phyloP scores from a whole-genome alignment of 495 filamentous ascomycete genomes.

The Podospora pseudoanserina region DNA sequence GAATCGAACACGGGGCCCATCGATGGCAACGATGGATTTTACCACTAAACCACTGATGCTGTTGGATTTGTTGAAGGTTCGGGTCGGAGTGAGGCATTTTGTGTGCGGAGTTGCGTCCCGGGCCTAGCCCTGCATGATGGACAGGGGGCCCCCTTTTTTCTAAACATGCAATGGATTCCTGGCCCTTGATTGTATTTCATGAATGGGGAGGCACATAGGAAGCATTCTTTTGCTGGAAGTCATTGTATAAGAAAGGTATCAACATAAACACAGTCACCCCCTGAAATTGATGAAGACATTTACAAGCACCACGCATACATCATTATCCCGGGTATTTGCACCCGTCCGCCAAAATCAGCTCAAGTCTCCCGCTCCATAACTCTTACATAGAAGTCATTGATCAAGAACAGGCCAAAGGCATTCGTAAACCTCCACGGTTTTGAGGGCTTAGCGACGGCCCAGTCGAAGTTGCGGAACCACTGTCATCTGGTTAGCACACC shows the following conservation, averaged over 20 bases:
- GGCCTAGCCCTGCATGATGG: background rate
- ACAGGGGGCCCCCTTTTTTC: background rate
- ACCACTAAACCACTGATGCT: slow-evolving; percentile 48
- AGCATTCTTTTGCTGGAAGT: no score
- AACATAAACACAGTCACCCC: background rate
- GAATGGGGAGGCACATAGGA: no score
- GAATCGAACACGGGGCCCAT: slow-evolving; percentile 54
- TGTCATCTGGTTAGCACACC: slow-evolving; percentile 17
- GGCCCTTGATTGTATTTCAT: no score
- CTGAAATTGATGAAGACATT: background rate
- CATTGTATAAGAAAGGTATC: no score
- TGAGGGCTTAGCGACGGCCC: slow-evolving; percentile 41
- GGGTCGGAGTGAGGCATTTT: background rate
- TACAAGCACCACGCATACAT: background rate
- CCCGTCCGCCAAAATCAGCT: background rate
- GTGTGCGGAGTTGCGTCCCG: background rate
- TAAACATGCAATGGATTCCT: no score
- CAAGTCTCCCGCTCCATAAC: slow-evolving; percentile 13
- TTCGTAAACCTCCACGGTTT: slow-evolving; percentile 35
- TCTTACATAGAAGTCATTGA: slow-evolving; percentile 21
- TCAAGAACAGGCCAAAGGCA: slow-evolving; percentile 14
- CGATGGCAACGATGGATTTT: slow-evolving; percentile 53
- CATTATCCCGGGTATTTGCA: background rate
- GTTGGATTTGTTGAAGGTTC: slow-evolving; percentile 23
- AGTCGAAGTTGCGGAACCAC: slow-evolving; percentile 50